Conservation (phyloP, 2,329 filamentous ascomycete genomes). For the Amauroascus niger region DNA sequence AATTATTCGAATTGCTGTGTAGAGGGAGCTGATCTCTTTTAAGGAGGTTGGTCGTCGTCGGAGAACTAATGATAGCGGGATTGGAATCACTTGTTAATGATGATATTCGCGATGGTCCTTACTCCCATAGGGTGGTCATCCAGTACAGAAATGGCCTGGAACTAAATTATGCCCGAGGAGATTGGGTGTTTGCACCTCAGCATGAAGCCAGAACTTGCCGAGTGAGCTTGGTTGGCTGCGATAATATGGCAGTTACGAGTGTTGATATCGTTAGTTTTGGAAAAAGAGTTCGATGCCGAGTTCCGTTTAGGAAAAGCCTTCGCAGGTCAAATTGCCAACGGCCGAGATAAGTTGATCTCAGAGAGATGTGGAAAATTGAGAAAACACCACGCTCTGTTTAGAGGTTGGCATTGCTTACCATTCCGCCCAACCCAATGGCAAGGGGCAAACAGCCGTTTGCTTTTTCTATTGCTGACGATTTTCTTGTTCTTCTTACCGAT, state of each 20-base stretch:
- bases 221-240: not conserved
- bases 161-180: not conserved
- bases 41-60: no score
- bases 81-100: not conserved
- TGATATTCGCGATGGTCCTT: no score
- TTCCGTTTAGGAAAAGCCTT: not conserved
- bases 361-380: not conserved
- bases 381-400: not conserved
- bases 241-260: not conserved
- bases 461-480: not conserved
- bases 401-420: not conserved
- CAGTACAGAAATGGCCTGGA: not conserved
- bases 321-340: not conserved
- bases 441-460: not conserved
- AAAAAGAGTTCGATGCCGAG: not conserved
- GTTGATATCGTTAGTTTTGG: not conserved
- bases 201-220: not conserved
- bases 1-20: no score
- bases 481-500: constrained; percentile 7
- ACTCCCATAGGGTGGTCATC: not conserved
- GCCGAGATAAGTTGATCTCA: not conserved
- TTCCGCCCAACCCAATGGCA: not conserved
- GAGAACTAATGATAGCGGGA: no score
- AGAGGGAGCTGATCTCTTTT: no score
- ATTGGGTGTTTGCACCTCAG: not conserved